Conservation (phyloP, 805 yeast genomes). For the Nakazawaea molendinolei region DNA sequence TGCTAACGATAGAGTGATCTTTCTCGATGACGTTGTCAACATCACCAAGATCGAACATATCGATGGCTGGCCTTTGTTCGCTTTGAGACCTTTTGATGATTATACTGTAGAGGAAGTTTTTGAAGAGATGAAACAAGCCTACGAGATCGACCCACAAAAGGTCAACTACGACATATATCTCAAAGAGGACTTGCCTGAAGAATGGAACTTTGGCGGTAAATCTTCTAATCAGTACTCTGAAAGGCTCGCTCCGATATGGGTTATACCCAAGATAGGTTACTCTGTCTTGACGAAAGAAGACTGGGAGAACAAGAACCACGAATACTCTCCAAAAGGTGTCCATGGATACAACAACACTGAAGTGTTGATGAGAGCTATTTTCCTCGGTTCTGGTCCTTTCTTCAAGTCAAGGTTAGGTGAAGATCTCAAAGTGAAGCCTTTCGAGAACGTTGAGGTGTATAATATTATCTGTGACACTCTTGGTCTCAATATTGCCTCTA, state of each 20-base stretch:
- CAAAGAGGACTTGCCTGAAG: constrained; percentile 46
- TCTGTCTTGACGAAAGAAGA: constrained; percentile 56
- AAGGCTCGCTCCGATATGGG: constrained; percentile 80
- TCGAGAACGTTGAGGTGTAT: constrained; percentile 68
- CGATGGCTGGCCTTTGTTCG: constrained; percentile 86
- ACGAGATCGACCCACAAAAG: constrained; percentile 21
- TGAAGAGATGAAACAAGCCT: constrained; percentile 31
- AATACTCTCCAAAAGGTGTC: constrained; percentile 64
- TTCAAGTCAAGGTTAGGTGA: constrained; percentile 37
- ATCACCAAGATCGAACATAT: constrained; percentile 46
- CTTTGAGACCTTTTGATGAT: constrained; percentile 51
- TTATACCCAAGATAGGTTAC: constrained; percentile 80
- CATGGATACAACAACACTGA: constrained; percentile 82
- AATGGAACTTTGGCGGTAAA: constrained; percentile 50
- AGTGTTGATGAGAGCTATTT: constrained; percentile 76
- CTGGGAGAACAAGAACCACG: constrained; percentile 39
- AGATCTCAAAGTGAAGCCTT: constrained; percentile 44
- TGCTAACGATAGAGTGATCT: constrained; percentile 57
- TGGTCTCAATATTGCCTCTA: constrained; percentile 42
- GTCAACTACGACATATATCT: constrained; percentile 39
- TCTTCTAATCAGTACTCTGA: constrained; percentile 31
- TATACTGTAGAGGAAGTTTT: constrained; percentile 37
- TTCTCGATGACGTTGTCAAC: constrained; percentile 67
- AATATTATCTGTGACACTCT: constrained; percentile 66
- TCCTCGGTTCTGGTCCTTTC: constrained; percentile 77